Conservation (phyloP, 176 grass and related monocot species). For the Lolium rigidum region DNA sequence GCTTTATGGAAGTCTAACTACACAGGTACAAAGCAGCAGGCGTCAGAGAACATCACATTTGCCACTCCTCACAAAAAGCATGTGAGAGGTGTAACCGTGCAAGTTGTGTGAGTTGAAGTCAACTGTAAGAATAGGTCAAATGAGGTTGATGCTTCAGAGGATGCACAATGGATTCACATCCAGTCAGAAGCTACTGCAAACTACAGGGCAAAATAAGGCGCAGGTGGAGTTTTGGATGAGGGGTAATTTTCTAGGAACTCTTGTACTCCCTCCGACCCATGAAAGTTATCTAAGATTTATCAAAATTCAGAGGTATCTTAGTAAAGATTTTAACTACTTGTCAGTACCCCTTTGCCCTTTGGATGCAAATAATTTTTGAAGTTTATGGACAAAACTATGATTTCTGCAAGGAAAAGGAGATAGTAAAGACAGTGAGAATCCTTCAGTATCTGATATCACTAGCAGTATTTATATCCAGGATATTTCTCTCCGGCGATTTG, state of each 20-base stretch:
- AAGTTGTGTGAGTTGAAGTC: conserved; percentile 11
- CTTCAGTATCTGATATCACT: background rate
- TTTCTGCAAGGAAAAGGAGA: background rate
- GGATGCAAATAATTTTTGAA: background rate
- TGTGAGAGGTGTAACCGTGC: conserved; percentile 27
- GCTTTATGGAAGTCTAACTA: conserved; percentile 31
- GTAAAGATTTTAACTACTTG: background rate
- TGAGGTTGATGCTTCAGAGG: background rate
- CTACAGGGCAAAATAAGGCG: background rate
- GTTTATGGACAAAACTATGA: background rate
- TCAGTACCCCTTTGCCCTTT: background rate
- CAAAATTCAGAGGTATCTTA: background rate
- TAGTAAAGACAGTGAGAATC: background rate
- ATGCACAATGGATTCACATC: background rate
- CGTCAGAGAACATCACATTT: background rate
- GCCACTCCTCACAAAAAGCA: conserved; percentile 44
- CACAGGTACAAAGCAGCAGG: conserved; percentile 29
- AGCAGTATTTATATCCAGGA: background rate
- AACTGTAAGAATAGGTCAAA: conserved; percentile 26
- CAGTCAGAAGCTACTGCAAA: background rate
- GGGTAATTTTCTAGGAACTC: background rate
- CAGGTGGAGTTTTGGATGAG: background rate
- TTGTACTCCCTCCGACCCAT: too few species aligned
- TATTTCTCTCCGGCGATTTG: background rate
- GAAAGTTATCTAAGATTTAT: too few species aligned